Evolutionary conservation across 2,329 filamentous ascomycete species (phyloP).

Genomic region (Microdochium bolleyi): DNA sequence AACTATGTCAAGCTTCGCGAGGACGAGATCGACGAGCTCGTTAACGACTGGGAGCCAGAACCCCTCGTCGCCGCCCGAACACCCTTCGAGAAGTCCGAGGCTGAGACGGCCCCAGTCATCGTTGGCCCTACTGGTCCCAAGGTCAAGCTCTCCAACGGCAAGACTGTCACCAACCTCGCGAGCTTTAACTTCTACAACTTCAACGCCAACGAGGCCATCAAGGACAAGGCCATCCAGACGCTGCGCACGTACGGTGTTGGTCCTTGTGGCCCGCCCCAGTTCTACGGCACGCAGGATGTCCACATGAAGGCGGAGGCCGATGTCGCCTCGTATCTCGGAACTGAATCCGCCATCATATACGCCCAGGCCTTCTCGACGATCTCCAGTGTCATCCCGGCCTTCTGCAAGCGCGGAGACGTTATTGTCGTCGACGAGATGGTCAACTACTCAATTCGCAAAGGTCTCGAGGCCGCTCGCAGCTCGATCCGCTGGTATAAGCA

Average conservation of each 20-base stretch:
- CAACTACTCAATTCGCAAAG: conserved; percentile 91
- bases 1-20: conserved; percentile 85
- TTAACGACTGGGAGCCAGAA: conserved; percentile 95
- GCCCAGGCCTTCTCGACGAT: conserved; percentile 95
- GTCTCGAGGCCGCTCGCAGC: conserved; percentile 85
- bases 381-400: conserved; percentile 92
- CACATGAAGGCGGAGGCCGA: conserved; percentile 96
- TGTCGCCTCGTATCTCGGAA: conserved; percentile 83
- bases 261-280: conserved; percentile 91
- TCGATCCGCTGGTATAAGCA: conserved; percentile 92
- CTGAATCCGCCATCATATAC: conserved; percentile 86
- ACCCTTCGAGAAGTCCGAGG: conserved; percentile 68
- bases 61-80: conserved; percentile 73
- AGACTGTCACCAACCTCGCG: conserved; percentile 86
- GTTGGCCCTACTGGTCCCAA: conserved; percentile 87
- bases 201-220: conserved; percentile 82
- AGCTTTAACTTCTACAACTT: conserved; percentile 99
- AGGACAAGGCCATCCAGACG: conserved; percentile 90
- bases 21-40: conserved; percentile 94
- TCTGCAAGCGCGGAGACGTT: conserved; percentile 94
- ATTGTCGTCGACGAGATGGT: conserved; percentile 92
- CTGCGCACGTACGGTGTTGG: conserved; percentile 94
- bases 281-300: conserved; percentile 97
- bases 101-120: conserved; percentile 80
- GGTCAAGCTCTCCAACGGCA: conserved; percentile 78